Base-by-base conservation (phyloP, 306 rosid species). In the Lathyrus tuberosus region DNA sequence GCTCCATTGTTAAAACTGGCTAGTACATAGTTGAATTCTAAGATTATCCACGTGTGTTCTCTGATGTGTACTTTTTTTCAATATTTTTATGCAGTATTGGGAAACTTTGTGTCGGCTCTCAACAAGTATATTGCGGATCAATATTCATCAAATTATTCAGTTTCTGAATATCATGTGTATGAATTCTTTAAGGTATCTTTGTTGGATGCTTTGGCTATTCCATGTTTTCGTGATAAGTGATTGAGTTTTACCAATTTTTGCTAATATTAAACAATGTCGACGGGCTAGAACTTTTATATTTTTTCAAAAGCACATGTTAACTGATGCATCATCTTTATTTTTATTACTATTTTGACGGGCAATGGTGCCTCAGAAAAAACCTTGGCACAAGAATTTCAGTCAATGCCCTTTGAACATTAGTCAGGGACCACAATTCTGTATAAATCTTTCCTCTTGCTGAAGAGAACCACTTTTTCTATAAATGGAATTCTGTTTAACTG, bases 151-250 rank as follows among this genome's bases (percentile, higher is more conserved):
- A 75, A 82, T 26, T 86, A 86, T 79, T 85, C 97, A 20, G 89
- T 93, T 75, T 88, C 96, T 20, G 97, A 90, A 76, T 93, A 93
- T 75, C 87, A 88, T 49, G 98, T 93, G 66, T 93, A 93, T 20
- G 98, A 93, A 81, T 93, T 93, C 86, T 90, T 73, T 83, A 93
- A 83, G 98, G 98, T 93, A 88, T 67, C 51, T 24, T n/a, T 76
- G 63, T 16, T 63, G 54, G 26, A 58, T 56, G 52, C 46, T 79
- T 62, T 69, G 12, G 24, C 26, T 38, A 48, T 47, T 79, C 31
- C 41, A 4, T 42, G 26, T 56, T 67, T 74, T 53, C 42, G 37
- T 65, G 37, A 65, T 48, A 31, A 12, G 70, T 46, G 52, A 35
- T 66, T 59, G 43, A 54, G 49, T 47, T 57, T 24, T 68, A 33